Conservation (phyloP, 2,329 filamentous ascomycete species). For the Fusarium coicis region DNA sequence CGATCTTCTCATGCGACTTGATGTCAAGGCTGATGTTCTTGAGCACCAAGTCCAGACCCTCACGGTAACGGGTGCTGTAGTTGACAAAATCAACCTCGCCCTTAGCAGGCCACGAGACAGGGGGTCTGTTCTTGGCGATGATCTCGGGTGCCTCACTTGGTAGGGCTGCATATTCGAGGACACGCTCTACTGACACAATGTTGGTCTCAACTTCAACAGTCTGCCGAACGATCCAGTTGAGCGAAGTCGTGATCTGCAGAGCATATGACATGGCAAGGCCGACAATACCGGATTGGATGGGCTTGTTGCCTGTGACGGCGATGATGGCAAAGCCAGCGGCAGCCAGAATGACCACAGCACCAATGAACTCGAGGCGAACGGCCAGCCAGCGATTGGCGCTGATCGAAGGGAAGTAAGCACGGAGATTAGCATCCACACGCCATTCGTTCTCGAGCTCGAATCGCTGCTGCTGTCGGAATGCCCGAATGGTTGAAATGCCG, state of each 20-base stretch:
- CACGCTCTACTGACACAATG: constrained; percentile 97
- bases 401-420: constrained; percentile 95
- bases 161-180: constrained; percentile 91
- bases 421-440: constrained; percentile 93
- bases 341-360: constrained; percentile 90
- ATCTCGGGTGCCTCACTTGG: constrained; percentile 96
- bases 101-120: constrained; percentile 89
- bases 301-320: constrained; percentile 75
- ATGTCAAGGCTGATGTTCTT: constrained; percentile 94
- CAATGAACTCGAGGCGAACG: constrained; percentile 93
- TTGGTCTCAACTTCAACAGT: constrained; percentile 99
- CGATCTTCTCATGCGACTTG: constrained; percentile 97
- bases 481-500: constrained; percentile 93
- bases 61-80: constrained; percentile 93
- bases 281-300: constrained; percentile 77
- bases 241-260: constrained; percentile 93
- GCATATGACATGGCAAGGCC: constrained; percentile 98
- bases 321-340: constrained; percentile 86
- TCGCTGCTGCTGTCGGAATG: constrained; percentile 87
- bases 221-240: constrained; percentile 99
- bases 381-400: constrained; percentile 95
- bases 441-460: constrained; percentile 97
- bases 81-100: constrained; percentile 91
- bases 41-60: constrained; percentile 88
- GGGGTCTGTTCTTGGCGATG: constrained; percentile 85